Conservation (phyloP, 2,329 filamentous ascomycete genomes). For the Tolypocladium ovalisporum region DNA sequence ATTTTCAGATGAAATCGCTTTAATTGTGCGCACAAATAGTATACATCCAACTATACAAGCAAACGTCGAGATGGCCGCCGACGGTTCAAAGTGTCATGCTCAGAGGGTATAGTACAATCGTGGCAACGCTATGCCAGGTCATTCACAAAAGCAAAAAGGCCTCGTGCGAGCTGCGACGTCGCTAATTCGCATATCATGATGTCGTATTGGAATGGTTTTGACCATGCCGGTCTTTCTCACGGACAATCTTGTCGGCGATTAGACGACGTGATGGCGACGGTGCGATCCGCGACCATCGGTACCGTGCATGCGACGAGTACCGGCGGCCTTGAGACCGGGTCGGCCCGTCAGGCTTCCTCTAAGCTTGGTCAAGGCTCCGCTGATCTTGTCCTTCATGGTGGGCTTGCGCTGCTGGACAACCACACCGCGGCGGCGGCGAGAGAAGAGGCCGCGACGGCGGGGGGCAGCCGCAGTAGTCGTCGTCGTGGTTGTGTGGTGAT, state of each 20-base stretch:
- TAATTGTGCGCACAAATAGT: not conserved
- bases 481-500: conserved; percentile 23
- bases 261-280: conserved; percentile 10
- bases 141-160: not conserved
- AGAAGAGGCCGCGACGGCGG: conserved; percentile 30
- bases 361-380: conserved; percentile 63
- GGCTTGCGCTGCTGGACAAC: conserved; percentile 51
- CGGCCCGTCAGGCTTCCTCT: conserved; percentile 58
- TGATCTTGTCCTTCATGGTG: conserved; percentile 65
- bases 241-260: not conserved
- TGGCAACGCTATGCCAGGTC: not conserved
- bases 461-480: conserved; percentile 25
- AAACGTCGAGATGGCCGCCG: not conserved
- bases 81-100: not conserved
- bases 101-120: conserved; percentile 1
- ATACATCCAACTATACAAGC: not conserved
- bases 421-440: conserved; percentile 22
- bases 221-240: not conserved
- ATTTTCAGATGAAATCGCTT: not conserved
- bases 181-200: not conserved
- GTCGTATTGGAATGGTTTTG: not conserved
- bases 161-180: not conserved
- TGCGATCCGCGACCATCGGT: conserved; percentile 56
- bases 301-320: conserved; percentile 62
- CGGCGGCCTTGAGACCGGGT: conserved; percentile 66